Conservation (phyloP, 2,329 filamentous ascomycete species). For the Fusarium globosum region DNA sequence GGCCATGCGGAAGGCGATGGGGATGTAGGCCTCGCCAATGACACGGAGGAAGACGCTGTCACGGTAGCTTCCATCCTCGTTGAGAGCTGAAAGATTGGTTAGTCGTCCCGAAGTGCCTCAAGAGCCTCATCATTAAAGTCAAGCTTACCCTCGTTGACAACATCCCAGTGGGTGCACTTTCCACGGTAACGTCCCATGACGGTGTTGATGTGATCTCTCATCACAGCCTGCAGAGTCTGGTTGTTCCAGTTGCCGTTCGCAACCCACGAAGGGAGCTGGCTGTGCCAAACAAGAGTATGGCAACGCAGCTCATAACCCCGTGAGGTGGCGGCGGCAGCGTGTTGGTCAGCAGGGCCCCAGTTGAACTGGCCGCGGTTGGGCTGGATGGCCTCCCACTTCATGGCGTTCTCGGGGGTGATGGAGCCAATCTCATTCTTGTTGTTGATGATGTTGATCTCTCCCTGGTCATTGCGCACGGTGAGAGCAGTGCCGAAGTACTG, state of each 20-base stretch:
- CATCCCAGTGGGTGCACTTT: constrained; percentile 24
- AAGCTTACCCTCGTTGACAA: constrained; percentile 16
- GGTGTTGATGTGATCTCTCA: constrained; percentile 14
- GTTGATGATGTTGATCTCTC: constrained; percentile 8
- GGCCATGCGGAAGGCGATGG: constrained; percentile 24
- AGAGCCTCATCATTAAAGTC: not conserved
- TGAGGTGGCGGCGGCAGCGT: constrained; percentile 1
- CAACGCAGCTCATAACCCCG: constrained; percentile 9
- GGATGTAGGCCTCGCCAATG: constrained; percentile 20
- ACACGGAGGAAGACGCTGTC: constrained; percentile 15
- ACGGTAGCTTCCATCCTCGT: constrained; percentile 20
- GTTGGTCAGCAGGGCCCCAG: constrained; percentile 10
- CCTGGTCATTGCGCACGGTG: constrained; percentile 1
- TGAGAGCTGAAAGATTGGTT: not conserved
- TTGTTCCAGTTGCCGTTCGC: constrained; percentile 21
- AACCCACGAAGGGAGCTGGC: constrained; percentile 15
- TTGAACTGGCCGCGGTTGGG: constrained; percentile 22
- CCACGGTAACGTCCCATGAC: constrained; percentile 21
- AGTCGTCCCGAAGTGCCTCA: not conserved
- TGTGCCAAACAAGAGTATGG: constrained; percentile 22
- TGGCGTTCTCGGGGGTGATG: constrained; percentile 17
- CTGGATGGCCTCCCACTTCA: constrained; percentile 21
- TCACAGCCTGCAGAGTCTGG: constrained; percentile 15
- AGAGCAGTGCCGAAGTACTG: constrained; percentile 22
- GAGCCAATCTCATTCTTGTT: constrained; percentile 9